Evolutionary conservation across 768 basidiomycete species (phyloP), one percentile per base, ranked within the genome.

Genomic region (Lepiota subincarnata): DNA sequence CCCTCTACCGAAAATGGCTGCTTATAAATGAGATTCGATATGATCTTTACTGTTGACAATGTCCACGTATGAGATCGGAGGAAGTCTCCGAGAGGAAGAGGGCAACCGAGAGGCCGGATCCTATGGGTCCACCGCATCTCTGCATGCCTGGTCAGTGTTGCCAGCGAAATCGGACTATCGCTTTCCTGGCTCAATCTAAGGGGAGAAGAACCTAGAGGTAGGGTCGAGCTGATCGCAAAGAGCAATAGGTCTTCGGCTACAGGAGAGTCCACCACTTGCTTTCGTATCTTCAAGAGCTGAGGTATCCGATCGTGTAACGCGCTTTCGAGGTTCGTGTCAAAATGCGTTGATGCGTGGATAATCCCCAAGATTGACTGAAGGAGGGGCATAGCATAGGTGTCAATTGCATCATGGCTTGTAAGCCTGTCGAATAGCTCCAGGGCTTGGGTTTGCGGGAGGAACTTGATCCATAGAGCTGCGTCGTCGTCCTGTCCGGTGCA

Each of bases 401-500:
- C 42, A 13, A 55, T 38, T 12, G 50, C 43, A 31, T 58, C 48
- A 37, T 53, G 43, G 5, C 47, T 40, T 16, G 59, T 58, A 45
- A 78, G 56, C 6, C 66, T 53, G 57, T 81, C 77, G 10, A 89
- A 60, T 5, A 80, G 66, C 4, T 64, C 57, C 3, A 81, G 66
- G 2, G 83, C 62, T 13, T 74, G 73, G 2, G 67, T 58, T 2
- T 66, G 60, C 4, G 69, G 63, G 59, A 86, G 74, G 59, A 78
- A 86, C 37, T 69, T 73, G 39, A 86, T 69, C 88, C 88, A 91
- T 12, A 77, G 55, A 2, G 67, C 58, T 2, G 68, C 66, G 12
- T 41, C 50, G 8, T 28, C 26, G 19, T 45, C 60, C 52, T 40
- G 50, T 44, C 59, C 48, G 67, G 76, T 59, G 20, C 41, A 37